Evolutionary conservation across 2,329 filamentous ascomycete species (phyloP).

Genomic region (Pseudohalonectria lignicola): DNA sequence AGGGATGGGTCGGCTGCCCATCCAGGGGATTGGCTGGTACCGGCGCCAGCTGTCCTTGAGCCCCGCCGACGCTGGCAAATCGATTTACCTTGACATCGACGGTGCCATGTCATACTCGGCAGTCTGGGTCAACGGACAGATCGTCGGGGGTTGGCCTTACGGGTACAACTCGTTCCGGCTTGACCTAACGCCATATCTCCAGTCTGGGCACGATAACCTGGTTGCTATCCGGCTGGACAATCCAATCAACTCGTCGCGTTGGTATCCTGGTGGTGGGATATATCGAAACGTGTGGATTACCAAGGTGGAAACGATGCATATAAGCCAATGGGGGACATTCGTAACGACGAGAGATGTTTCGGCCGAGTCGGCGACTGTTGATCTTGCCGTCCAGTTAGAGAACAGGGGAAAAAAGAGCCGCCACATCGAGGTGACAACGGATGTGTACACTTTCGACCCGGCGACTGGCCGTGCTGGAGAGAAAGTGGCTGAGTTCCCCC

Average conservation of each 20-base stretch:
- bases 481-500: constrained; percentile 22
- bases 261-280: constrained; percentile 43
- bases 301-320: constrained; percentile 31
- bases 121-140: constrained; percentile 36
- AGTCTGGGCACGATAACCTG: constrained; percentile 23
- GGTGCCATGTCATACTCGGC: constrained; percentile 38
- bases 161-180: constrained; percentile 38
- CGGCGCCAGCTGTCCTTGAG: constrained; percentile 24
- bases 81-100: constrained; percentile 34
- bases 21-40: constrained; percentile 41
- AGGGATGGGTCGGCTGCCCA: constrained; percentile 30
- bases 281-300: constrained; percentile 43
- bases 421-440: constrained; percentile 25
- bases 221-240: constrained; percentile 41
- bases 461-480: constrained; percentile 15
- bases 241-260: constrained; percentile 31
- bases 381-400: constrained; percentile 31
- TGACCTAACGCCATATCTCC: constrained; percentile 31
- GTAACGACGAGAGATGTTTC: constrained; percentile 35
- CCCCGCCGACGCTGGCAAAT: constrained; percentile 19
- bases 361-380: constrained; percentile 27
- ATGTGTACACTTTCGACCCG: constrained; percentile 25
- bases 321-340: constrained; percentile 37
- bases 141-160: constrained; percentile 40
- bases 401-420: constrained; percentile 19